Base-by-base conservation (phyloP, 805 yeast species). In the Candida stauntonica region DNA sequence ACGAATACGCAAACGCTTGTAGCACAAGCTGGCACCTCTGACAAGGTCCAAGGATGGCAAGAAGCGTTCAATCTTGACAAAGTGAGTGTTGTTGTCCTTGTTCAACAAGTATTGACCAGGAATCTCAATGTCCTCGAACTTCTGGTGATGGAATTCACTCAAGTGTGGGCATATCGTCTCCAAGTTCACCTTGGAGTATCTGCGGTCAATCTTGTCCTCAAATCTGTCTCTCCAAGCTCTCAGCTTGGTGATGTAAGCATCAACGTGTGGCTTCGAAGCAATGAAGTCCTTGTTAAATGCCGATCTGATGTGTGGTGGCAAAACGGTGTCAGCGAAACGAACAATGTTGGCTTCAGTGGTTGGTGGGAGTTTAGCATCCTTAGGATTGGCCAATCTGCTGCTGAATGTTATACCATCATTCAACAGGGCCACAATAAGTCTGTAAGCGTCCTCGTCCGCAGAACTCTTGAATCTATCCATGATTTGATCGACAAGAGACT, bases 61-160 rank as follows among this genome's bases (percentile, higher is more conserved):
- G 63, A 93, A 94, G 41, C 99, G 71, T 46, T 88, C 97, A 53
- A 93, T 86, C 70, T 93, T 93, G 35, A 87, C 75, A 59, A 93
- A 94, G 60, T 91, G 96, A n/a, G 76, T 62, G 57, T 86, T 91
- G 60, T 74, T 87, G 53, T 91, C 98, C 58, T 81, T 84, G 59
- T 86, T 85, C 65, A 87, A 68, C 56, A 89, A 66, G 55, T 93
- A 93, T 58, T 93, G 99, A 2, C 99, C 99, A 0, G 99, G 99
- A 42, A 93, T 80, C 60, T 93, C 99, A 42, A 93, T 86, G 35
- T 93, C 99, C 60, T 93, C 99, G 57, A 93, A 93, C 63, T 88
- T 91, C 60, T 93, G 98, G 60, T 93, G 96, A 63, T 93, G 99
- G 77, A 94, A 93, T 58, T 89, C 96, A 58, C 95, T 83, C 60